These are phyloP conservation scores for Phytophthora pisi DNA, from an alignment of 352 stramenopile genomes.

Conservation along the genomic window DNA sequence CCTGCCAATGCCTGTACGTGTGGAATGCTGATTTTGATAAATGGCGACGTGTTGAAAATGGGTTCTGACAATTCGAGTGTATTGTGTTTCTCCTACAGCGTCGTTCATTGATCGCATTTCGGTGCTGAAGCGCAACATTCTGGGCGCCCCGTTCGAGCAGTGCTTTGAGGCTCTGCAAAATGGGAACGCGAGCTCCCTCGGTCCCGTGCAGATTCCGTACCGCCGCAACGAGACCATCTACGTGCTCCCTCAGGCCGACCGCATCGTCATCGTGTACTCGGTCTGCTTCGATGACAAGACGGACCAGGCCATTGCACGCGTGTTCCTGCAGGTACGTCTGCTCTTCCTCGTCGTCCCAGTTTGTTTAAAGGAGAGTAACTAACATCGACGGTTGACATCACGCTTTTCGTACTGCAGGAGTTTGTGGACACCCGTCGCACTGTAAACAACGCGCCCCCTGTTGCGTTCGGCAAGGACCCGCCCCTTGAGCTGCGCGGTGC, in stretches of 20 bases:
- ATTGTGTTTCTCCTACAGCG: constrained; percentile 32
- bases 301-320: constrained; percentile 88
- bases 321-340: constrained; percentile 84
- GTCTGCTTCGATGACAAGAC: constrained; percentile 95
- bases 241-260: constrained; percentile 83
- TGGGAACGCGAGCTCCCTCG: constrained; percentile 60
- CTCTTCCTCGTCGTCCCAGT: too few species aligned
- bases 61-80: background rate
- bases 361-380: background rate
- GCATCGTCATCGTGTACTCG: constrained; percentile 93
- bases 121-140: constrained; percentile 84
- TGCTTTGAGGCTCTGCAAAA: constrained; percentile 82
- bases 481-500: constrained; percentile 86
- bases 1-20: constrained; percentile 63
- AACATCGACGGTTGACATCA: background rate
- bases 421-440: constrained; percentile 92
- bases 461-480: constrained; percentile 90
- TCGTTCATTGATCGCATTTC: constrained; percentile 79
- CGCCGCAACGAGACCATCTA: constrained; percentile 88
- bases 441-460: constrained; percentile 94
- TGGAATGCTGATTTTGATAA: background rate
- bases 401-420: constrained; percentile 54
- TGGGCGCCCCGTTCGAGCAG: constrained; percentile 80
- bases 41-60: background rate
- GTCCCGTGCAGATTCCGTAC: constrained; percentile 84